Base-by-base conservation (phyloP, 1,284 basidiomycete genomes). In the Anthracocystis setariae region DNA sequence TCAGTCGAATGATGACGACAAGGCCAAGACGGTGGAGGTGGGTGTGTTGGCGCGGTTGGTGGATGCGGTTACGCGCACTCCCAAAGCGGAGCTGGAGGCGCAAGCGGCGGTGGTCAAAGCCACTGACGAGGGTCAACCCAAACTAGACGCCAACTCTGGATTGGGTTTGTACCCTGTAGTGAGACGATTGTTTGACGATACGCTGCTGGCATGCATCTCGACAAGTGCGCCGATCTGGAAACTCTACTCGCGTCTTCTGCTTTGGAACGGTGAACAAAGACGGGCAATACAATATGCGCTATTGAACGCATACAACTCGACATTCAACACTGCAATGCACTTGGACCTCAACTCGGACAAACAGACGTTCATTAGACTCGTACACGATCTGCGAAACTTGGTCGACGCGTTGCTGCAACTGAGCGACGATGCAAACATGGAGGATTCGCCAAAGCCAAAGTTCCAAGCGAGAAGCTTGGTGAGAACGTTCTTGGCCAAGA, bases 21-120 rank as follows among this genome's bases (percentile, higher is more conserved):
- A 48, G 7, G 59, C 59, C 89, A 89, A 76, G 85, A 86, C 33
- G 89, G 86, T 97, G 20, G 94, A 98, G 83, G 87, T 89, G 42
- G 91, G 92, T 29, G 92, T 97, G 5, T 86, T 98, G 8, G 90
- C 94, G 66, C 89, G 92, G 45, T 87, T 98, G 86, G 87, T 98
- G 8, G 89, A 91, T 78, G 92, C 91, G 15, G 92, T 92, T 51
- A 91, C 90, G 1, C 87, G 89, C 7, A 55, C 55, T 5, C 46
- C 60, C 13, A 52, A 60, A 21, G 20, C 50, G 15, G 29, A 57
- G 17, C 33, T 71, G 20, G 70, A 68, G 45, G 45, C 39, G 8
- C 21, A 50, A 20, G 33, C 68, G 8, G 65, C 69, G 38, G 55
- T 24, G 0, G 46, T 42, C 0, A 20, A 37, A 8, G 24, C n/a